Evolutionary conservation across 306 rosid species (phyloP).

Genomic region (Luffa acutangula): DNA sequence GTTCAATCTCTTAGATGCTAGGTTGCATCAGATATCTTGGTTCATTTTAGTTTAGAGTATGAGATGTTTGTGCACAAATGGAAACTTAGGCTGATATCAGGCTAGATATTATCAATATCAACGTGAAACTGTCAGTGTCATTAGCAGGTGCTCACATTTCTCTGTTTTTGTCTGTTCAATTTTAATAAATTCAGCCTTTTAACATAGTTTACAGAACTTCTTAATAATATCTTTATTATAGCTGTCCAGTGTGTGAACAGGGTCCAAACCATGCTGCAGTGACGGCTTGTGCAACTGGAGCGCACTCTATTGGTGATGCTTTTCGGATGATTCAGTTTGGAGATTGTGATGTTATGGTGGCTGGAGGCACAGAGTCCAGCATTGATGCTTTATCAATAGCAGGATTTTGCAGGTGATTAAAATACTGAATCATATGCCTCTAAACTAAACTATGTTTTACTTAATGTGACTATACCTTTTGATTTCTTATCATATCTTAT

Average conservation of each 20-base stretch:
- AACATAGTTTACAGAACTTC: background rate
- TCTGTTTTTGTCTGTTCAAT: background rate
- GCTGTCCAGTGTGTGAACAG: constrained; percentile 19
- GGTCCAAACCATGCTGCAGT: constrained; percentile 94
- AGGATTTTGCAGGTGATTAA: constrained; percentile 67
- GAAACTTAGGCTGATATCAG: background rate
- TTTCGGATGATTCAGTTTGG: constrained; percentile 95
- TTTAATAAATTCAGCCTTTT: background rate
- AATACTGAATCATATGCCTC: background rate
- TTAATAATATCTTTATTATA: background rate
- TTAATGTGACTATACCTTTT: constrained; percentile 2
- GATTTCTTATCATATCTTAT: background rate
- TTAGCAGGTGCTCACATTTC: background rate
- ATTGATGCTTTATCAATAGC: constrained; percentile 92
- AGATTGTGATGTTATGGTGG: constrained; percentile 93
- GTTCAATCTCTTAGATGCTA: background rate
- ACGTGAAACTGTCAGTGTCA: background rate
- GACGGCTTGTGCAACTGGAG: constrained; percentile 95
- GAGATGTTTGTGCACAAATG: background rate
- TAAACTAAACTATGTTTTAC: background rate
- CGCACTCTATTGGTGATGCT: constrained; percentile 93
- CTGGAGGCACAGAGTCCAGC: constrained; percentile 96
- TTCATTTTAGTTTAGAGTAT: background rate
- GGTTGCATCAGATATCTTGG: background rate
- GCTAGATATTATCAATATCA: background rate